Conservation (phyloP, 208 protist species). For the Herpetomonas muscarum region DNA sequence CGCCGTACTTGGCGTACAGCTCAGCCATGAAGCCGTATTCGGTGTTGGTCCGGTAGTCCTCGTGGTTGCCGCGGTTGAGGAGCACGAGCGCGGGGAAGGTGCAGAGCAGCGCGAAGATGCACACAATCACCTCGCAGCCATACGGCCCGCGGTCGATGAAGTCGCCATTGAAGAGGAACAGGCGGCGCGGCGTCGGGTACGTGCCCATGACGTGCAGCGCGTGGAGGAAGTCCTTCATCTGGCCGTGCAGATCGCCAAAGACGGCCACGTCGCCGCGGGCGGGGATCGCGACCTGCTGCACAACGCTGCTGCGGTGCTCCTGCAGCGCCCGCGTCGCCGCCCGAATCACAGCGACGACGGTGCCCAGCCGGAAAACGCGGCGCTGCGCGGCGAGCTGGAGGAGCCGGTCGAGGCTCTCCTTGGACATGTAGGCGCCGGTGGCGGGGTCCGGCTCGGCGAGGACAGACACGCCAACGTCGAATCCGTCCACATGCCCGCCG, state of each 20-base stretch:
- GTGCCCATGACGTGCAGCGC: slow-evolving; percentile 51
- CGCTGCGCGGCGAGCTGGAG: slow-evolving; percentile 24
- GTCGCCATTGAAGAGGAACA: slow-evolving; percentile 98
- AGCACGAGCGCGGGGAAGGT: slow-evolving; percentile 77
- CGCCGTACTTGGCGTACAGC: slow-evolving; percentile 68
- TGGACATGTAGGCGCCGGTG: slow-evolving; percentile 41
- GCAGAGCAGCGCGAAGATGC: slow-evolving; percentile 78
- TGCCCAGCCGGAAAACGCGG: slow-evolving; percentile 30
- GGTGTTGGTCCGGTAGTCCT: slow-evolving; percentile 75
- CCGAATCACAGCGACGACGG: slow-evolving; percentile 37
- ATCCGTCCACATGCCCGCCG: not conserved
- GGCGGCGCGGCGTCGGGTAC: slow-evolving; percentile 41
- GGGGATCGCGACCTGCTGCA: slow-evolving; percentile 53
- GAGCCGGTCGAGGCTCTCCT: slow-evolving; percentile 33
- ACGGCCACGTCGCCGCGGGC: slow-evolving; percentile 55
- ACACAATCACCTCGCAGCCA: slow-evolving; percentile 90
- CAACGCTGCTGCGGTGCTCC: slow-evolving; percentile 21
- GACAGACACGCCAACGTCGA: not conserved
- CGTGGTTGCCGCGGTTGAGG: slow-evolving; percentile 92
- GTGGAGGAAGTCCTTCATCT: slow-evolving; percentile 83
- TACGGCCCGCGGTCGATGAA: slow-evolving; percentile 99
- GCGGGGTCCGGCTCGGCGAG: slow-evolving; percentile 1
- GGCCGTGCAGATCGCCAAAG: slow-evolving; percentile 88
- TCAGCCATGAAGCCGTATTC: slow-evolving; percentile 80
- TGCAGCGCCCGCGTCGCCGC: slow-evolving; percentile 48